Conservation (phyloP, 2,329 filamentous ascomycete species). For the Aureobasidium melanogenum region DNA sequence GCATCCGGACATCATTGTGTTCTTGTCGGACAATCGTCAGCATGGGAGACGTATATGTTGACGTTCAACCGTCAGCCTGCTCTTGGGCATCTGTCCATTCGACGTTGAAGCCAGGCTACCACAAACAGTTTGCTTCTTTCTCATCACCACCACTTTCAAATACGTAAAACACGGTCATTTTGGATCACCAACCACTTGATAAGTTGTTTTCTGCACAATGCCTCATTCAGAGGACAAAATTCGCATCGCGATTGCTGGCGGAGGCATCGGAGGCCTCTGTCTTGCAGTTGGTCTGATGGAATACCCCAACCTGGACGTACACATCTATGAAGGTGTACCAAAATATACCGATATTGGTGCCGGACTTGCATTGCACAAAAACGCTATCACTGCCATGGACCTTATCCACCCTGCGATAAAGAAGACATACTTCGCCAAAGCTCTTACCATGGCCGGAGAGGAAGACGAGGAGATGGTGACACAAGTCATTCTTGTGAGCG, state of each 20-base stretch:
- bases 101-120: neutral
- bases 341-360: conserved; percentile 42
- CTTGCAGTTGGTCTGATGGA: conserved; percentile 38
- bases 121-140: neutral
- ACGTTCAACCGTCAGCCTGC: neutral
- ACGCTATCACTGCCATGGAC: conserved; percentile 43
- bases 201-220: conserved; percentile 4
- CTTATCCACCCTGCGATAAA: conserved; percentile 28
- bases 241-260: conserved; percentile 40
- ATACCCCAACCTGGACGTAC: conserved; percentile 35
- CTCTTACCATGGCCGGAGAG: conserved; percentile 37
- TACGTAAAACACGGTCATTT: neutral
- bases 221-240: conserved; percentile 20
- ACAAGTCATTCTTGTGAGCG: conserved; percentile 26
- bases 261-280: conserved; percentile 43
- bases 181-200: no score
- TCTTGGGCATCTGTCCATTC: neutral
- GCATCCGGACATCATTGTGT: neutral
- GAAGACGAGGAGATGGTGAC: conserved; percentile 26
- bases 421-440: conserved; percentile 40
- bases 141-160: neutral
- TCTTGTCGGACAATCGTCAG: conserved; percentile 1
- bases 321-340: conserved; percentile 42
- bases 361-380: conserved; percentile 43
- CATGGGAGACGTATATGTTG: conserved; percentile 1